These are phyloP conservation scores for Articulospora tetracladia DNA, from an alignment of 495 filamentous ascomycete genomes.

Conservation along the genomic window DNA sequence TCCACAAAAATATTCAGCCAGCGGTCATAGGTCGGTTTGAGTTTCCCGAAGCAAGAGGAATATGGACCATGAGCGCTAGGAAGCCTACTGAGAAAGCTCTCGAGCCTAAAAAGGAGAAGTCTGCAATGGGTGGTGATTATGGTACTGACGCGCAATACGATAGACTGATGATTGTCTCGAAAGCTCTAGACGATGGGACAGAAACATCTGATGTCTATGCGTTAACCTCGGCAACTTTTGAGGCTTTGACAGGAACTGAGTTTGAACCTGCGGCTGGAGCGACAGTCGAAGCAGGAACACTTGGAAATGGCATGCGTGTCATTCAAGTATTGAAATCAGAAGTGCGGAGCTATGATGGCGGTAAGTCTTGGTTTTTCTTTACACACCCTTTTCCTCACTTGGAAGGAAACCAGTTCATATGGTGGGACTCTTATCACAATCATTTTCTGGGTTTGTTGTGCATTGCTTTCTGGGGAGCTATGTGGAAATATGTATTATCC, in stretches of 20 bases:
- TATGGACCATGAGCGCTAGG: slow-evolving; percentile 62
- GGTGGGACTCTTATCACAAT: not conserved
- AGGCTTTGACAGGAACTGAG: slow-evolving; percentile 66
- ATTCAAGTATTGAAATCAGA: slow-evolving; percentile 83
- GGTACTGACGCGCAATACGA: slow-evolving; percentile 54
- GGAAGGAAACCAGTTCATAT: not conserved
- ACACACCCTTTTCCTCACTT: not conserved
- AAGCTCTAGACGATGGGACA: slow-evolving; percentile 48
- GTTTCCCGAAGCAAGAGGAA: slow-evolving; percentile 54
- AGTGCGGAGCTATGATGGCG: slow-evolving; percentile 80
- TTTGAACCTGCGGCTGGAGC: slow-evolving; percentile 84
- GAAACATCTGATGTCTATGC: slow-evolving; percentile 59
- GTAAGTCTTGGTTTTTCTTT: slow-evolving; percentile 45
- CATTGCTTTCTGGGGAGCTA: slow-evolving; percentile 17
- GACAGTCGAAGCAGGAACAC: slow-evolving; percentile 75
- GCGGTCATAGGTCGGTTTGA: slow-evolving; percentile 56
- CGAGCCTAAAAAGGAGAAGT: slow-evolving; percentile 42
- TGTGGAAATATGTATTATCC: slow-evolving; percentile 24
- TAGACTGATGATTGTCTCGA: slow-evolving; percentile 66
- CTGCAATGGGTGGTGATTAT: slow-evolving; percentile 46
- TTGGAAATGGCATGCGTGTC: slow-evolving; percentile 70
- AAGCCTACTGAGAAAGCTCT: slow-evolving; percentile 52
- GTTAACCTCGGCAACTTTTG: slow-evolving; percentile 58
- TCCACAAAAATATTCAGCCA: slow-evolving; percentile 73
- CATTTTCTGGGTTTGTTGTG: not conserved